Evolutionary conservation across 306 rosid genomes (phyloP), one percentile per base, ranked within the genome.

Genomic region (Castanospermum australe): DNA sequence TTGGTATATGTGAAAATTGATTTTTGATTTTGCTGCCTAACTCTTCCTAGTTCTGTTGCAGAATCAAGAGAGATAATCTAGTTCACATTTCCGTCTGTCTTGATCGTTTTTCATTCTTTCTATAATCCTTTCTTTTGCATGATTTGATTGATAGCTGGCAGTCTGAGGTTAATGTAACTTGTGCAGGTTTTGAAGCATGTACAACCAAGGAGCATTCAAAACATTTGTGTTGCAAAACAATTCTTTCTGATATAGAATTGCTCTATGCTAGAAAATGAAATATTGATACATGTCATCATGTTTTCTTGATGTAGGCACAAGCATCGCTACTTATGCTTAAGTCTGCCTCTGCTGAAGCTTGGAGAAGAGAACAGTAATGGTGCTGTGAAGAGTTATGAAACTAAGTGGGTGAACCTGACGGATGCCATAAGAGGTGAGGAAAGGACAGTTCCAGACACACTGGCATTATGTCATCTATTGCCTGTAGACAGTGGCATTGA

Each of bases 101-200:
- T 66, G 52, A 71, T 54, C 6, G 48, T n/a, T n/a, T n/a, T n/a
- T n/a, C n/a, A n/a, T n/a, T 61, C 20, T 70, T 28, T 74, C 54
- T 71, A n/a, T 77, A 64, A 64, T 39, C 83, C 74, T 82, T 79
- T 76, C 15, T 36, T 74, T 74, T 64, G 17, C 36, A 65, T 51
- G n/a, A 24, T 38, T 77, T 81, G 24, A 65, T 80, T 78, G 65
- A 73, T 77, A 17, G 33, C 74, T 71, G 64, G 6, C 12, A 71
- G 52, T 72, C 83, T 86, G 79, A 84, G 84, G 69, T 83, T 63
- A 56, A 38, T 81, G 79, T 61, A 75, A 62, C 44, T 84, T 89
- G 71, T 92, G 93, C 96, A 89, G 92, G 92, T 76, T 67, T 83
- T 50, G 71, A 68, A 87, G 86, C 77, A 25, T 81, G 76, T 72